phyloP scores from a whole-genome alignment of 1,284 basidiomycete genomes.

The Chiua sp. region DNA sequence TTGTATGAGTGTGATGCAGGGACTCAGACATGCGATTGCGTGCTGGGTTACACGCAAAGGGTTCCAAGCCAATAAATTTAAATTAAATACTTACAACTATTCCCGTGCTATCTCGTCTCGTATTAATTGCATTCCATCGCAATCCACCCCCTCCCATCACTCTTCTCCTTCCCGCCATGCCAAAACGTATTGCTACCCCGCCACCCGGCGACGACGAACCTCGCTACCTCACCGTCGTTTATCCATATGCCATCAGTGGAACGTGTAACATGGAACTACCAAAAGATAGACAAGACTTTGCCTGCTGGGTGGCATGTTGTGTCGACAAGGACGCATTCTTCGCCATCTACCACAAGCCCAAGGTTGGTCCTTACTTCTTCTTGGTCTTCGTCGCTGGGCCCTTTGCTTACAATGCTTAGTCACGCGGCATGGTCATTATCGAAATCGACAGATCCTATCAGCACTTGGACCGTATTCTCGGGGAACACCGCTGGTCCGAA shows the following conservation, averaged over 20 bases:
- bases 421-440: slow-evolving; percentile 68
- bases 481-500: slow-evolving; percentile 67
- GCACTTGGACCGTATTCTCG: slow-evolving; percentile 54
- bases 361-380: slow-evolving; percentile 44
- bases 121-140: slow-evolving; percentile 2
- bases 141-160: not conserved
- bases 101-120: not conserved
- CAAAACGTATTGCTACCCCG: slow-evolving; percentile 60
- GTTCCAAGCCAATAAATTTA: too few relatives aligned
- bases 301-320: slow-evolving; percentile 67
- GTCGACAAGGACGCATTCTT: slow-evolving; percentile 52
- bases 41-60: slow-evolving; percentile 4
- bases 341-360: slow-evolving; percentile 67
- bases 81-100: not conserved
- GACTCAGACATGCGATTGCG: not conserved
- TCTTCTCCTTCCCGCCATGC: slow-evolving; percentile 46
- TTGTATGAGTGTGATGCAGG: too few relatives aligned
- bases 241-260: slow-evolving; percentile 60
- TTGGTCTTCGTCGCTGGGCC: too few relatives aligned
- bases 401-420: too few relatives aligned
- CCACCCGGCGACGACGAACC: slow-evolving; percentile 62
- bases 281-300: slow-evolving; percentile 55
- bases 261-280: slow-evolving; percentile 56
- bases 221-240: slow-evolving; percentile 61
- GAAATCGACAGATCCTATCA: slow-evolving; percentile 52